Base-by-base conservation (phyloP, 331 rosid species). In the Cydonia oblonga region DNA sequence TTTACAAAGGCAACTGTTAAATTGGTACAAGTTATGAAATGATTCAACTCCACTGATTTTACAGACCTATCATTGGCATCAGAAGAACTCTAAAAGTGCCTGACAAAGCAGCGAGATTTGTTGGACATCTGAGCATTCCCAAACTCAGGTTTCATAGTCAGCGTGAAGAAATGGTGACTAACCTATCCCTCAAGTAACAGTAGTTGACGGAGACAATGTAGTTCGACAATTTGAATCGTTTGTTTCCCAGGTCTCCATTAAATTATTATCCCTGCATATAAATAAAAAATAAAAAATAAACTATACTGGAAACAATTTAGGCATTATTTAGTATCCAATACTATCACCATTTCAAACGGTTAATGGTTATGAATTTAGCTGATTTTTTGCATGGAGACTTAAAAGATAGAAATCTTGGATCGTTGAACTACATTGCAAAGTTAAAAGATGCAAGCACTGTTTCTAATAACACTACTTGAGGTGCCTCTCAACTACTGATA, bases 121-220 rank as follows among this genome's bases (percentile, higher is more conserved):
- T 22, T 44, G 90, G 90, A 70, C 95, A 88, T 70, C 42, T 88
- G 42, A 70, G 28, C 70, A 23, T 90, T 70, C 71, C 63, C 25
- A 71, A 40, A 82, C 18, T 12, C 22, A 63, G n/a, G 26, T 40
- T 0, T 72, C 79, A 77, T 20, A 85, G 16, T 77, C 83, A 70
- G 70, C 53, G 54, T 59, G 82, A 62, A 35, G 91, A 83, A 58
- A 76, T 83, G 89, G 90, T 85, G 69, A 69, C 52, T 51, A 62
- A 54, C 68, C 40, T 61, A 40, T 15, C 7, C 52, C 52, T 46
- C 53, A 15, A 46, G 53, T 46, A 46, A 46, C 19, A 46, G 9
- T 49, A 49, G 19, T 49, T 16, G 53, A 49, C n/a, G 0, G 53
- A 49, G 53, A 49, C 53, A 46, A 38, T 38, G 44, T 38, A 38